These are phyloP conservation scores for Medicago ruthenica DNA, from an alignment of 306 rosid species.

Conservation along the genomic window DNA sequence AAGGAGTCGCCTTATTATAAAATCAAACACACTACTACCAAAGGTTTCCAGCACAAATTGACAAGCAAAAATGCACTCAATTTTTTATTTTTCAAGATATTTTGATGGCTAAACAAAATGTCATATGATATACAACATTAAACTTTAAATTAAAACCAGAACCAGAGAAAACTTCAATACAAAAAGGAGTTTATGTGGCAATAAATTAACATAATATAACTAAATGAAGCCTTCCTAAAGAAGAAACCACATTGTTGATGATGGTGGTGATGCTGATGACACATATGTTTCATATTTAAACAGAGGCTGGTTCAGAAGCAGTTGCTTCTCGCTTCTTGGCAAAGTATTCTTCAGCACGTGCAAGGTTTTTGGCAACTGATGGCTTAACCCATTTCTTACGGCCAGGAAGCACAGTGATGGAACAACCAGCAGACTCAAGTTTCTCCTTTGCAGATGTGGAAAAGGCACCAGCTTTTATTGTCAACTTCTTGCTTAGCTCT, in stretches of 20 bases:
- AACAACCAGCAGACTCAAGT: conserved; percentile 84
- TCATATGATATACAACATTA: conserved; percentile 33
- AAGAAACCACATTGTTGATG: conserved; percentile 26
- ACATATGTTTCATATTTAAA: conserved; percentile 43
- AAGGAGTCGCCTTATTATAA: not conserved
- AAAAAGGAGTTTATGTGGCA: conserved; percentile 32
- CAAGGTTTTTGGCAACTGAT: conserved; percentile 87
- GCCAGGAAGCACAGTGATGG: conserved; percentile 83
- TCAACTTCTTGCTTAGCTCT: conserved; percentile 77
- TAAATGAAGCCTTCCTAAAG: conserved; percentile 35
- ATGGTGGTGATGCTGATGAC: not conserved
- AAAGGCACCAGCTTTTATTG: conserved; percentile 83
- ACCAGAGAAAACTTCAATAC: conserved; percentile 27
- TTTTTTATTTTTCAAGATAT: conserved; percentile 12
- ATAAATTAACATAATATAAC: conserved; percentile 2
- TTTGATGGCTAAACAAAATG: conserved; percentile 38
- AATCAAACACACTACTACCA: conserved; percentile 21
- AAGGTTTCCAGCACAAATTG: conserved; percentile 16
- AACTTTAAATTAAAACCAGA: conserved; percentile 23
- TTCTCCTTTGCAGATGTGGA: conserved; percentile 88
- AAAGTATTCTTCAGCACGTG: conserved; percentile 95
- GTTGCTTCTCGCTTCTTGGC: conserved; percentile 90
- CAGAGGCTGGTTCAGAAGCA: conserved; percentile 56
- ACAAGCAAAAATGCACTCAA: conserved; percentile 13
- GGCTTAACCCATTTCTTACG: conserved; percentile 98